phyloP scores from a whole-genome alignment of 73 alveolate genomes.

The Symbiodinium natans region DNA sequence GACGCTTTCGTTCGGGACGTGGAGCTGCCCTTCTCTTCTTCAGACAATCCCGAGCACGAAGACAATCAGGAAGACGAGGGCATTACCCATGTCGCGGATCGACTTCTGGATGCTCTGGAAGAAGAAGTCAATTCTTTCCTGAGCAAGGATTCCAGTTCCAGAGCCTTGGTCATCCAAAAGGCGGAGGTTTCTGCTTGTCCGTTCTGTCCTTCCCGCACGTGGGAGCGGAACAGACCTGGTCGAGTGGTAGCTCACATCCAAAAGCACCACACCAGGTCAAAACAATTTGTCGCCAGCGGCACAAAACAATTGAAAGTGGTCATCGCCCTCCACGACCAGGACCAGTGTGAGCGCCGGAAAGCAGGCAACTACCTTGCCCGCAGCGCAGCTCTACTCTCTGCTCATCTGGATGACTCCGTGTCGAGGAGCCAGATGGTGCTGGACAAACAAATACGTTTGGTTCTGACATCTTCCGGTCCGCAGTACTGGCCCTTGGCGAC shows the following conservation, averaged over 20 bases:
- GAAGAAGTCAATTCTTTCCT: neutral
- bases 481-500: neutral
- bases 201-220: too few relatives aligned
- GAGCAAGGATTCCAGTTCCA: neutral
- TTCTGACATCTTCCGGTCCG: constrained; percentile 7
- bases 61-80: too few relatives aligned
- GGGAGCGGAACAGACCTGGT: too few relatives aligned
- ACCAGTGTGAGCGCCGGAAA: neutral
- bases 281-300: neutral
- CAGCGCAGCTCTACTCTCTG: too few relatives aligned
- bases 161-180: too few relatives aligned
- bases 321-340: constrained; percentile 33
- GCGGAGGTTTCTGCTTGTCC: too few relatives aligned
- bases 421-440: neutral
- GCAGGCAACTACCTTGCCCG: neutral
- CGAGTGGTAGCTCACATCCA: too few relatives aligned
- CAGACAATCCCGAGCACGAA: too few relatives aligned
- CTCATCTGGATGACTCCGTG: too few relatives aligned
- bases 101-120: neutral
- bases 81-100: neutral
- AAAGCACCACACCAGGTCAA: too few relatives aligned
- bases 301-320: constrained; percentile 21
- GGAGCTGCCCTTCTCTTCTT: too few relatives aligned
- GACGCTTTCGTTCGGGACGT: too few relatives aligned
- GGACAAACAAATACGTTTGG: neutral